Percentiles rank a stretch among this genome's conserved stretches.
phyloP scores from a whole-genome alignment of 2,329 filamentous ascomycete genomes.

The Claviceps pazoutovae region DNA sequence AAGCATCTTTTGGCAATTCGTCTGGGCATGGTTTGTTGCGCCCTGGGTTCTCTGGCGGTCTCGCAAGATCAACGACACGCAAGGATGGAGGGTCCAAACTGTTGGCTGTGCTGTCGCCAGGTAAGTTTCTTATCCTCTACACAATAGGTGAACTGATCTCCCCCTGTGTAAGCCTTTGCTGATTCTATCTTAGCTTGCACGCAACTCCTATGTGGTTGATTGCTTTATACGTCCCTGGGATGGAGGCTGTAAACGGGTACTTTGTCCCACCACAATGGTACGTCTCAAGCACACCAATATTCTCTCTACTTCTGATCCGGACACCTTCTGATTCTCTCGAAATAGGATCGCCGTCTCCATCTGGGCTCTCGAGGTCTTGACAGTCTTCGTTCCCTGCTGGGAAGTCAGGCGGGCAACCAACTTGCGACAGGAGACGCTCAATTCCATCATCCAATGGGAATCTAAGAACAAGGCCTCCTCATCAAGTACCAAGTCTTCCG shows the following conservation, averaged over 20 bases:
- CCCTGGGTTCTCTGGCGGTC: conserved; percentile 36
- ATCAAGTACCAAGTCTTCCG: conserved; percentile 8
- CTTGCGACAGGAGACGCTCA: conserved; percentile 28
- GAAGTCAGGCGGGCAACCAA: conserved; percentile 34
- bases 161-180: too few species aligned
- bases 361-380: conserved; percentile 44
- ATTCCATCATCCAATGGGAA: conserved; percentile 31
- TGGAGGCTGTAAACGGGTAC: conserved; percentile 26
- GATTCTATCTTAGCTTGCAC: conserved; percentile 29
- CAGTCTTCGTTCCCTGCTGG: conserved; percentile 47
- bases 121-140: conserved; percentile 14
- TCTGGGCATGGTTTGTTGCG: conserved; percentile 43
- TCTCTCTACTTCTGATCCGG: conserved; percentile 14
- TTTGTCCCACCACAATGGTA: conserved; percentile 47
- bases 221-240: conserved; percentile 32
- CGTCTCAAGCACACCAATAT: conserved; percentile 28
- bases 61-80: conserved; percentile 46
- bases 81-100: conserved; percentile 51
- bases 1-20: conserved; percentile 45
- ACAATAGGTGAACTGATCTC: too few species aligned
- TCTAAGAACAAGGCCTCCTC: conserved; percentile 18
- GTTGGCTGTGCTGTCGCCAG: conserved; percentile 32
- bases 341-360: conserved; percentile 36
- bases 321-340: background rate
- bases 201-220: conserved; percentile 52